Base-by-base conservation (phyloP, 116 monocot species). In the Posidonia oceanica region DNA sequence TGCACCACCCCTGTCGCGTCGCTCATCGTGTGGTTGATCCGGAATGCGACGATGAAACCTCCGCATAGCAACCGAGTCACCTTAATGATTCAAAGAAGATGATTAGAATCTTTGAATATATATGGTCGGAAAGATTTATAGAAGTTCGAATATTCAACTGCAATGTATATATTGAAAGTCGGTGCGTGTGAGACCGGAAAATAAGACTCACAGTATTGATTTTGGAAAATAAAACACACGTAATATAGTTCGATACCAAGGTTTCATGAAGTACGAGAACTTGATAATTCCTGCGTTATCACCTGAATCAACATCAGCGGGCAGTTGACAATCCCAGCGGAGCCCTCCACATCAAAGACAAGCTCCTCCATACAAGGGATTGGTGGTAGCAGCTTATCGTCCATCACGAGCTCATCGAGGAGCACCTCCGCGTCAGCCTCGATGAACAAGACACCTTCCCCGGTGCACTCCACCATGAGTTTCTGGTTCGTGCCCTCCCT, bases 311-410 rank as follows among this genome's bases (percentile, higher is more conserved):
- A 53, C 39, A 87, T 57, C 55, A 87, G 37, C 2, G 84, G 84
- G 59, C 71, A 76, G 69, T 70, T 56, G 15, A 82, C 66, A 15
- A 87, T 71, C 7, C 55, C 81, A 14, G n/a, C 72, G 3, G 68
- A 79, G 60, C 82, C 87, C 14, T 81, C 71, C 3, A 82, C 79
- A 22, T 82, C 79, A 61, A 60, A 79, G 42, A 87, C n/a, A 36
- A 87, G 81, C 72, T 87, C 81, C 36, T 81, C 87, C 11, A 87
- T 62, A 65, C 84, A 82, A 1, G 87, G 84, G 76, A 87, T 81
- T 0, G 87, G 87, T 7, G 87, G 87, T 64, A 84, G 76, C 20
- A 87, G 62, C 7, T 39, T 42, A 38, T 77, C 79, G 7, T 84
- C 48, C 48, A 5, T 12, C 8, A 48, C 82, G 36, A 87, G 82